Conservation (phyloP, 805 yeast genomes). For the Candida nanaspora region DNA sequence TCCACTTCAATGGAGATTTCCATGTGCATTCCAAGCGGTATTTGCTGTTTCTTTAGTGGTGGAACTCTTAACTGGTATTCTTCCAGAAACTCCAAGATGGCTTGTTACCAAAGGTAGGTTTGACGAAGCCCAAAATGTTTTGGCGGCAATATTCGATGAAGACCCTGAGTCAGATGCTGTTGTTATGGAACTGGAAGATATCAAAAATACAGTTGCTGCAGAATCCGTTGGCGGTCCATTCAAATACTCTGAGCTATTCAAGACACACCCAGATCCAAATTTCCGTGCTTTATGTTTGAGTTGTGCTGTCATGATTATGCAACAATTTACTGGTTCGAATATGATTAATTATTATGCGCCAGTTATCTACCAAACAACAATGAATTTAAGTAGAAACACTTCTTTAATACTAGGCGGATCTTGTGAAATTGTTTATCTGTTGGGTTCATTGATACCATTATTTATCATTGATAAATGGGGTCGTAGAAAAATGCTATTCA, state of each 20-base stretch:
- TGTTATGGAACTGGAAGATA: slow-evolving; percentile 16
- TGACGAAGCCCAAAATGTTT: slow-evolving; percentile 42
- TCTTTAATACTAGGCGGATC: slow-evolving; percentile 61
- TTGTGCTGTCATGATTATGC: slow-evolving; percentile 60
- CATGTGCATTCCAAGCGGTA: slow-evolving; percentile 64
- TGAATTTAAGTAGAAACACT: slow-evolving; percentile 42
- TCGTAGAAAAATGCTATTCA: slow-evolving; percentile 41
- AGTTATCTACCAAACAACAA: slow-evolving; percentile 43
- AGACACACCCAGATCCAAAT: slow-evolving; percentile 47
- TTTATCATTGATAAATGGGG: slow-evolving; percentile 48
- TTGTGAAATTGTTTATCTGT: slow-evolving; percentile 51
- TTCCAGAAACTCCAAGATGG: slow-evolving; percentile 74
- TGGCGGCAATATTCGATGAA: slow-evolving; percentile 35
- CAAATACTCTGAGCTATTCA: slow-evolving; percentile 35
- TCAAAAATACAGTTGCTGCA: slow-evolving; percentile 26
- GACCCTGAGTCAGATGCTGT: slow-evolving; percentile 15
- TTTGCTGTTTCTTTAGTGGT: slow-evolving; percentile 40
- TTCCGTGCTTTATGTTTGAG: slow-evolving; percentile 55
- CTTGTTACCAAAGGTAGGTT: slow-evolving; percentile 44
- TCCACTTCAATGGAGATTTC: slow-evolving; percentile 68
- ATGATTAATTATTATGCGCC: slow-evolving; percentile 64
- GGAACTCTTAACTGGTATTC: slow-evolving; percentile 24
- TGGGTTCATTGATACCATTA: slow-evolving; percentile 53
- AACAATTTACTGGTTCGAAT: slow-evolving; percentile 66
- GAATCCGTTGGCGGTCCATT: slow-evolving; percentile 25